phyloP scores from a whole-genome alignment of 2,329 filamentous ascomycete species.

The Hypoxylon sp. region DNA sequence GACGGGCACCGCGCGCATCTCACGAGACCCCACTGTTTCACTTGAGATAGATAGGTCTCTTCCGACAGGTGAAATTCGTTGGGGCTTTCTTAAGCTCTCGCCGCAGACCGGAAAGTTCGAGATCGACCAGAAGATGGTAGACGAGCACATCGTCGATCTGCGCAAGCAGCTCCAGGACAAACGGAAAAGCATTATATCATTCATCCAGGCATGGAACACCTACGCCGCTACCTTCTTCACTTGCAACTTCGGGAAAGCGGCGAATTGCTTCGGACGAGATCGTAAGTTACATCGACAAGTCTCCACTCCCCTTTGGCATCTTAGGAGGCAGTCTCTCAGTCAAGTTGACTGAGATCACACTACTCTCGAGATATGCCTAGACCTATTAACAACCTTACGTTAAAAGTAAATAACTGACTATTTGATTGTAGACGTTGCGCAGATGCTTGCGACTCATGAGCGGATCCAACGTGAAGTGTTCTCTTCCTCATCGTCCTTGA shows the following conservation, averaged over 20 bases:
- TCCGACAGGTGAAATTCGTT: constrained; percentile 63
- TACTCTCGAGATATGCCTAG: background rate
- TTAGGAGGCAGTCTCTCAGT: background rate
- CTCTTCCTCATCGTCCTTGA: constrained; percentile 49
- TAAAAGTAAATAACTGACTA: background rate
- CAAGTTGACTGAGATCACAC: background rate
- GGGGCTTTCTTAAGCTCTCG: constrained; percentile 69
- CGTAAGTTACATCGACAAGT: constrained; percentile 37
- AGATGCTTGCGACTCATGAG: constrained; percentile 63
- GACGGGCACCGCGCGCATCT: constrained; percentile 62
- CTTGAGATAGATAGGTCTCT: constrained; percentile 53
- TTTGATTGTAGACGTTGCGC: constrained; percentile 57
- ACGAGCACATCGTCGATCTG: constrained; percentile 70
- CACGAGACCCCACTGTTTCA: constrained; percentile 38
- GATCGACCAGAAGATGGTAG: constrained; percentile 70
- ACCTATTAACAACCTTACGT: background rate
- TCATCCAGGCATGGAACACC: constrained; percentile 64
- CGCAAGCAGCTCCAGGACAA: constrained; percentile 66
- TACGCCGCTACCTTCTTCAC: constrained; percentile 66
- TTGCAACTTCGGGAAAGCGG: constrained; percentile 64
- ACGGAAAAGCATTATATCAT: constrained; percentile 63
- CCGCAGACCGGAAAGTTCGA: constrained; percentile 65
- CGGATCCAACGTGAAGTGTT: constrained; percentile 64
- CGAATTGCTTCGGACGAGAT: constrained; percentile 64
- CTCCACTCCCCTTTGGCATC: background rate